phyloP scores from a whole-genome alignment of 2,329 filamentous ascomycete species.

The Fusarium miscanthi region DNA sequence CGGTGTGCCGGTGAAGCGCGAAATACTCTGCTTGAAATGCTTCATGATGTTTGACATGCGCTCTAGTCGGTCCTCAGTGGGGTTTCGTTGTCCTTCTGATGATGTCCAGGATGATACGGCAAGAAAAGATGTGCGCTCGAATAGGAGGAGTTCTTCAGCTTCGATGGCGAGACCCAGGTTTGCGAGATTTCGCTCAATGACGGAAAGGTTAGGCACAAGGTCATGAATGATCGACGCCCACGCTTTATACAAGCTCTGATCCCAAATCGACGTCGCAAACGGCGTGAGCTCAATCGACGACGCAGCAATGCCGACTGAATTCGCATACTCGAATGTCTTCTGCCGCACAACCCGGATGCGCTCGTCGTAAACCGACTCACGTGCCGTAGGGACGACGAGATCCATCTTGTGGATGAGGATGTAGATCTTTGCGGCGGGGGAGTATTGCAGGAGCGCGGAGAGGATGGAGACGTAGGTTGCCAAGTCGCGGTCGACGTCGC shows the following conservation, averaged over 20 bases:
- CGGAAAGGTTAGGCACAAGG: conserved; percentile 90
- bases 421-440: conserved; percentile 84
- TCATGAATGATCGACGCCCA: conserved; percentile 99
- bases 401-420: conserved; percentile 99
- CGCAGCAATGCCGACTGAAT: conserved; percentile 49
- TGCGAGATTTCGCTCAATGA: conserved; percentile 87
- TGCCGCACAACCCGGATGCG: conserved; percentile 80
- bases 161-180: conserved; percentile 87
- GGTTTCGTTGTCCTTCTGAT: conserved; percentile 79
- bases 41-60: conserved; percentile 97
- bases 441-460: conserved; percentile 87
- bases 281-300: conserved; percentile 76
- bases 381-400: conserved; percentile 82
- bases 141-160: conserved; percentile 92
- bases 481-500: conserved; percentile 92
- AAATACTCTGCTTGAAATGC: conserved; percentile 90
- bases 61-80: conserved; percentile 92
- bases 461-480: conserved; percentile 94
- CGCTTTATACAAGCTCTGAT: conserved; percentile 96
- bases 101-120: conserved; percentile 94
- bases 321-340: conserved; percentile 71
- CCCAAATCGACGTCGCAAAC: conserved; percentile 98
- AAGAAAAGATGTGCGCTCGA: conserved; percentile 95
- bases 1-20: conserved; percentile 82
- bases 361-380: conserved; percentile 86